Evolutionary conservation across 2,329 filamentous ascomycete species (phyloP).

Genomic region (Trichoderma polysporum): DNA sequence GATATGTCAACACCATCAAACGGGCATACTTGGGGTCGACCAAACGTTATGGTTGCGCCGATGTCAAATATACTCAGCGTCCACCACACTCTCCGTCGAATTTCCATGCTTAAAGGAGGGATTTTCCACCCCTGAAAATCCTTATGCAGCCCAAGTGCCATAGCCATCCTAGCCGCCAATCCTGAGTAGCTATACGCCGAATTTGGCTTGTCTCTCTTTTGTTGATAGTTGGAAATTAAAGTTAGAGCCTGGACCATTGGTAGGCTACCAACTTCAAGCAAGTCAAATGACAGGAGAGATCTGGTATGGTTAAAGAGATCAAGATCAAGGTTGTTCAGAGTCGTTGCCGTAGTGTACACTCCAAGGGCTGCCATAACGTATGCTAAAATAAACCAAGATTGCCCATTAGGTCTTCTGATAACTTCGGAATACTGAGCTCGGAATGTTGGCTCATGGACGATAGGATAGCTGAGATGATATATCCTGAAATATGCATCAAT

Average conservation of each 20-base stretch:
- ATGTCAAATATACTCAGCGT: conserved; percentile 45
- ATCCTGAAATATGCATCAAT: conserved; percentile 45
- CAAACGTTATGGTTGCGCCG: conserved; percentile 49
- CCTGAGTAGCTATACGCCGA: conserved; percentile 54
- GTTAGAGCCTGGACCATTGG: conserved; percentile 46
- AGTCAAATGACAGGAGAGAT: conserved; percentile 41
- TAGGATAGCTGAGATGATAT: conserved; percentile 47
- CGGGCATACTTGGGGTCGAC: conserved; percentile 43
- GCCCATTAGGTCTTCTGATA: conserved; percentile 33
- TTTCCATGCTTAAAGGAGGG: conserved; percentile 36
- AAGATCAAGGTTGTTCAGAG: conserved; percentile 28
- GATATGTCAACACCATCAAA: conserved; percentile 44
- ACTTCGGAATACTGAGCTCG: conserved; percentile 38
- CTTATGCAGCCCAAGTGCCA: conserved; percentile 51
- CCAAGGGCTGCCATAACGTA: conserved; percentile 40
- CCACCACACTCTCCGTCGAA: conserved; percentile 40
- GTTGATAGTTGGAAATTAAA: conserved; percentile 48
- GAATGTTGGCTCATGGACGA: conserved; percentile 48
- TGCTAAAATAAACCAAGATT: conserved; percentile 33
- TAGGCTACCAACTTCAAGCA: conserved; percentile 46
- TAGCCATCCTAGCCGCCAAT: conserved; percentile 49
- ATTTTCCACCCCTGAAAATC: conserved; percentile 39
- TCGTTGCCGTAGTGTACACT: conserved; percentile 34
- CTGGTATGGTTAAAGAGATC: conserved; percentile 33
- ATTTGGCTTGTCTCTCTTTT: conserved; percentile 52